A percentile compares a stretch with the other conserved stretches of the same genome.
Evolutionary conservation across 345 rosid species (phyloP).

Genomic region (Linum trigynum): DNA sequence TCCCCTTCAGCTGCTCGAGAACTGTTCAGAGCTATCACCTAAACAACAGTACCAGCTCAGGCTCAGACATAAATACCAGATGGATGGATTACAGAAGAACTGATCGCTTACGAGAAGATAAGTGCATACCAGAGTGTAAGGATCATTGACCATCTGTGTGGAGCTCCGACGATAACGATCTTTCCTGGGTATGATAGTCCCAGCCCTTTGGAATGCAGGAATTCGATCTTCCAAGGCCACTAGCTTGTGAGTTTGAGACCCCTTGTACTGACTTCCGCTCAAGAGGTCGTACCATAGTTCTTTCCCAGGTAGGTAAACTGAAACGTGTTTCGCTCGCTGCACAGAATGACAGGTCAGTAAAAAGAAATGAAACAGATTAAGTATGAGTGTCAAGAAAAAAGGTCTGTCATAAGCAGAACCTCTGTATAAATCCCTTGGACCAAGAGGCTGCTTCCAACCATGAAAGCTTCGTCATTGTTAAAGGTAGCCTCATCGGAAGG

Average conservation of each 20-base stretch:
- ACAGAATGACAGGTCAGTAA: constrained; percentile 3
- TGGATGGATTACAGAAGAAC: neutral
- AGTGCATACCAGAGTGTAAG: constrained; percentile 76
- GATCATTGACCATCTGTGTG: constrained; percentile 88
- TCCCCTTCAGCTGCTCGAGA: constrained; percentile 83
- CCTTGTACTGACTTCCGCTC: constrained; percentile 55
- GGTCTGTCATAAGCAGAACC: constrained; percentile 31
- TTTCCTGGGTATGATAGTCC: constrained; percentile 85
- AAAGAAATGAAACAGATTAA: constrained; percentile 2
- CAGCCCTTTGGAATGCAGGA: constrained; percentile 96
- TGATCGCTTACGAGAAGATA: neutral
- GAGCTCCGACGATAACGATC: constrained; percentile 90
- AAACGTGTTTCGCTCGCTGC: constrained; percentile 60
- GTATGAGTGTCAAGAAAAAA: constrained; percentile 3
- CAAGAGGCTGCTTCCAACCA: constrained; percentile 84
- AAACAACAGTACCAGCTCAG: neutral
- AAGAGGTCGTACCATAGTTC: constrained; percentile 81
- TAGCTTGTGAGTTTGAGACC: constrained; percentile 61
- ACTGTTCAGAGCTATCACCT: constrained; percentile 94
- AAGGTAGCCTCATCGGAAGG: constrained; percentile 80
- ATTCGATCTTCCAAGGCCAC: constrained; percentile 71
- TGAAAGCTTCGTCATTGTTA: constrained; percentile 85
- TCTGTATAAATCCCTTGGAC: constrained; percentile 88
- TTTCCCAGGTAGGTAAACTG: constrained; percentile 86
- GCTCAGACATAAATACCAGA: neutral